Evolutionary conservation across 169 alveolate genomes (phyloP), one percentile per base, ranked within the genome.

Genomic region (Plasmodium gonderi): DNA sequence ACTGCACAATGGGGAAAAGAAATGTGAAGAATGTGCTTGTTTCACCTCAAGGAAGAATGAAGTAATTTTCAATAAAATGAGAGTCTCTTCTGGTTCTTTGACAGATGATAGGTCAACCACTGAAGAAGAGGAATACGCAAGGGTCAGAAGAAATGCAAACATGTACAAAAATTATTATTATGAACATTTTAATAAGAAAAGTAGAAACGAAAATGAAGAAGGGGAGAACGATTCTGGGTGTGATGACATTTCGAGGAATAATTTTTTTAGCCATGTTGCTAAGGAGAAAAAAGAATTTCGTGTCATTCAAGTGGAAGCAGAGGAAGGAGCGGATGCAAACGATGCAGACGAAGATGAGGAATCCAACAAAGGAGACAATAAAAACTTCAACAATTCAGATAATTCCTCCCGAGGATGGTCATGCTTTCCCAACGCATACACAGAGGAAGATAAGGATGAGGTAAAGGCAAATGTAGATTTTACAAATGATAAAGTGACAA

Each of bases 81-180:
- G n/a, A n/a, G 1, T 17, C 26, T 12, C n/a, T 54, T 54, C 69
- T 8, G 69, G 33, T 54, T 8, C 33, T 17, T 54, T 1, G 36
- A 54, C 69, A 54, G 80, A 74, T 14, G 47, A 17, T 14, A 38
- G 36, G 2, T 36, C 65, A 31, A 42, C 3, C 11, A 44, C 26
- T 33, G 42, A 31, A 26, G 8, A 44, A 38, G 76, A n/a, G 36
- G 67, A 69, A 31, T 72, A 51, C 60, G 38, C 11, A 12, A 12
- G 76, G 23, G 60, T 82, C 36, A 82, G 17, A 26, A 82, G 42
- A 47, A 82, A 82, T 38, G 51, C 74, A 31, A 33, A 82, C 60
- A 68, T 60, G 60, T 82, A 82, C 40, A 82, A 44, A 44, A 49
- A 82, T 12, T 82, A 45, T 17, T 54, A 54, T 49, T 74, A 82